Evolutionary conservation across 768 basidiomycete genomes (phyloP).

Genomic region (Xerocomellus amylosporus): DNA sequence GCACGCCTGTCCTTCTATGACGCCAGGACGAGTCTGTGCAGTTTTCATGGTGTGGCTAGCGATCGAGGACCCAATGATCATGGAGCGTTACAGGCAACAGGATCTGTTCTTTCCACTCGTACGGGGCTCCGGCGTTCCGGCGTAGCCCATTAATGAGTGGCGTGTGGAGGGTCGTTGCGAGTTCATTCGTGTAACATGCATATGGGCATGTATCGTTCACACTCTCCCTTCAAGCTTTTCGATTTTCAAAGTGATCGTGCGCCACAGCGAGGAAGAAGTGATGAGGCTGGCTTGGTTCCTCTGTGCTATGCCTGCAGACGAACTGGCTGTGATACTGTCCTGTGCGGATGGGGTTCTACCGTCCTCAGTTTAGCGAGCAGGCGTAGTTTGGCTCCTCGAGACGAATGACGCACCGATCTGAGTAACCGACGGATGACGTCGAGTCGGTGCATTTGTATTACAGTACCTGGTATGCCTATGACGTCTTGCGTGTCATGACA

Average conservation of each 20-base stretch:
- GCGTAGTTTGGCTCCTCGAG: background rate
- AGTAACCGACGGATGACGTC: background rate
- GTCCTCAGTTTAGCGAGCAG: background rate
- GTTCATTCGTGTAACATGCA: background rate
- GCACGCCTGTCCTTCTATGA: conserved; percentile 6
- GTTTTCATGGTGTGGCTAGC: background rate
- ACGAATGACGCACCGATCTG: conserved; percentile 5
- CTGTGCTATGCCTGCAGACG: background rate
- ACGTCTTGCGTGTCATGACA: background rate
- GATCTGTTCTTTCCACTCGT: background rate
- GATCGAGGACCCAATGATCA: conserved; percentile 6
- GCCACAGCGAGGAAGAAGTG: background rate
- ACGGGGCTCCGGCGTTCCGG: background rate
- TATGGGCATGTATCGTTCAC: background rate
- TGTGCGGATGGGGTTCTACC: background rate
- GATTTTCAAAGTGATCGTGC: conserved; percentile 10
- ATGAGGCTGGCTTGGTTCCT: background rate
- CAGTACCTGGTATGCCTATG: background rate
- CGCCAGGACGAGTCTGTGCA: background rate
- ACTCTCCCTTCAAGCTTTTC: background rate
- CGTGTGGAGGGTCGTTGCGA: background rate
- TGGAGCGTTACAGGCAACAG: background rate
- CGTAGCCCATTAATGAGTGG: background rate
- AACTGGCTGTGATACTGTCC: conserved; percentile 1
- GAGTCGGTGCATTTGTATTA: no score